phyloP scores from a whole-genome alignment of 192 early-diverging fungal species.

The Thamnidium elegans region DNA sequence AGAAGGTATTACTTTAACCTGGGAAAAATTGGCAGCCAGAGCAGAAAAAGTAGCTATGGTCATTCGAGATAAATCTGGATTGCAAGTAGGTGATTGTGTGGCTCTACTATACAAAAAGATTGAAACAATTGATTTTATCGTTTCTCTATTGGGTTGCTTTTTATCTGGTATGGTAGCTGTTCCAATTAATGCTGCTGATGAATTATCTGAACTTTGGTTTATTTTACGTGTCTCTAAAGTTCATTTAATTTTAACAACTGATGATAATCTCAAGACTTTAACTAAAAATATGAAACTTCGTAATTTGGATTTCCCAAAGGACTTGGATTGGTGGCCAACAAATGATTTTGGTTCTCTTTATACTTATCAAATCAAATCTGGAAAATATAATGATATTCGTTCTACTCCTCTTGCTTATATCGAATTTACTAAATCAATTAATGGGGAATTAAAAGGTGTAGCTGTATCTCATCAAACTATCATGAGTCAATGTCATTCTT shows the following conservation, averaged over 20 bases:
- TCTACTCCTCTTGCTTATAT: conserved; percentile 74
- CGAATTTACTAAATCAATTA: conserved; percentile 79
- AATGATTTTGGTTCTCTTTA: conserved; percentile 66
- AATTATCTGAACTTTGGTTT: conserved; percentile 72
- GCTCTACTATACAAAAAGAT: conserved; percentile 77
- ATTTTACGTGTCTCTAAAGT: conserved; percentile 67
- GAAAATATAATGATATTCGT: conserved; percentile 42
- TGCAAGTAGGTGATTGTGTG: conserved; percentile 64
- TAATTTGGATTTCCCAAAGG: conserved; percentile 60
- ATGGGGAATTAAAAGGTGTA: conserved; percentile 82
- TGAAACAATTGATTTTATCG: conserved; percentile 77
- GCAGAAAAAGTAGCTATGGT: conserved; percentile 71
- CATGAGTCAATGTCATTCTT: conserved; percentile 59
- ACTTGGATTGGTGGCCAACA: conserved; percentile 82
- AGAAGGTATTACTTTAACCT: conserved; percentile 64
- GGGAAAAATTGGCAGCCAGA: conserved; percentile 66
- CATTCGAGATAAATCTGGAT: conserved; percentile 59
- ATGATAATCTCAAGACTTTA: conserved; percentile 69
- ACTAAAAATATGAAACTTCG: conserved; percentile 64
- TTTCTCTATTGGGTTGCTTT: conserved; percentile 77
- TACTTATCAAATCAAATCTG: conserved; percentile 38
- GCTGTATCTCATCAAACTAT: conserved; percentile 72
- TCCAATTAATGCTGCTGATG: conserved; percentile 79
- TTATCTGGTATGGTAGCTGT: conserved; percentile 81
- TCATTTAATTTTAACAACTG: conserved; percentile 74